Conservation (phyloP, 2,329 filamentous ascomycete species). For the Fusarium sp. region DNA sequence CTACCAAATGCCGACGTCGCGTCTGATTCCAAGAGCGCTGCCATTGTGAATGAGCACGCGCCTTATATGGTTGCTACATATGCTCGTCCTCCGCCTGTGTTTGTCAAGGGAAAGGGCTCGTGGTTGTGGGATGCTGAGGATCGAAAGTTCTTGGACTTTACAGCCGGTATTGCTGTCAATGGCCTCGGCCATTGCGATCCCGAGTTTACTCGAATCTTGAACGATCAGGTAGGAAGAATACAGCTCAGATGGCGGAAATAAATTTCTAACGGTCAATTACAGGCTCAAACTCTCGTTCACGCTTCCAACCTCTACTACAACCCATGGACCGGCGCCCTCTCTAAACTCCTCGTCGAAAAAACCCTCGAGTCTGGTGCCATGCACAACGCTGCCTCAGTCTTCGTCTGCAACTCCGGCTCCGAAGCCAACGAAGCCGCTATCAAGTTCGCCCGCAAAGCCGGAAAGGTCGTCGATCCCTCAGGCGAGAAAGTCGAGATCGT, state of each 20-base stretch:
- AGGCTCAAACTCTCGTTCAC: slow-evolving; percentile 83
- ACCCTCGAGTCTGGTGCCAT: slow-evolving; percentile 84
- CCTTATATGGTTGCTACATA: slow-evolving; percentile 98
- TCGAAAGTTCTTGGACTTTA: slow-evolving; percentile 91
- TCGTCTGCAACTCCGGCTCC: slow-evolving; percentile 95
- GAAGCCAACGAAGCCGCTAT: slow-evolving; percentile 98
- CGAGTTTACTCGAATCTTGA: slow-evolving; percentile 77
- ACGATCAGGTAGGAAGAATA: slow-evolving; percentile 70
- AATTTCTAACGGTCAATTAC: background rate
- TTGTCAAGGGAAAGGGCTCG: slow-evolving; percentile 86
- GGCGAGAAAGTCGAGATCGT: slow-evolving; percentile 84
- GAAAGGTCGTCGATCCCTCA: slow-evolving; percentile 76
- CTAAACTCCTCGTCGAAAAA: slow-evolving; percentile 82
- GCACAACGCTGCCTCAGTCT: slow-evolving; percentile 81
- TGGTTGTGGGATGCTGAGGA: slow-evolving; percentile 93
- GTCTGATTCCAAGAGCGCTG: slow-evolving; percentile 76
- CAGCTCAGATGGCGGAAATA: background rate
- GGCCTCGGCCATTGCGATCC: slow-evolving; percentile 89
- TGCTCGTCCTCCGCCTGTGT: slow-evolving; percentile 87
- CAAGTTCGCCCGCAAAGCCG: slow-evolving; percentile 94
- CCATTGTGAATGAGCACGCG: slow-evolving; percentile 77
- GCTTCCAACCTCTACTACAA: slow-evolving; percentile 98
- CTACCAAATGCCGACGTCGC: slow-evolving; percentile 76
- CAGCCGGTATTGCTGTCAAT: slow-evolving; percentile 95
- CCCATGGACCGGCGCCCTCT: slow-evolving; percentile 90